Conservation (phyloP, 1,284 basidiomycete genomes). For the Melampsora abietis-canadensis region DNA sequence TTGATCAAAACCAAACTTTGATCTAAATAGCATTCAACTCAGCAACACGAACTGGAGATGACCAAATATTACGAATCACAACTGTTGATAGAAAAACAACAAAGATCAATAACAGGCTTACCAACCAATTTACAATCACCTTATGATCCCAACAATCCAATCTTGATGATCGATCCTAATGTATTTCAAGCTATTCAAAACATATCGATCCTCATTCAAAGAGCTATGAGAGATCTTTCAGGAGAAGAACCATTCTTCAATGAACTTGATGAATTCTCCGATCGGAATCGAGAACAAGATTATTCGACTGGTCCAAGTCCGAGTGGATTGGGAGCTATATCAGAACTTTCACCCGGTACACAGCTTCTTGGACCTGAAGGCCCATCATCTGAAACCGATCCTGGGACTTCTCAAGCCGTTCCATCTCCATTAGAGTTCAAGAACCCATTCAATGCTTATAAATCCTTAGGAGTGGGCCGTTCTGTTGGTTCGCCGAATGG, state of each 20-base stretch:
- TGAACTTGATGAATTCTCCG: conserved; percentile 23
- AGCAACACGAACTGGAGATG: conserved; percentile 82
- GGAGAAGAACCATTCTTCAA: conserved; percentile 57
- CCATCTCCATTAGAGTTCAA: background rate
- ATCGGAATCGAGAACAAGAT: conserved; percentile 3
- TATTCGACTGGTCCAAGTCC: background rate
- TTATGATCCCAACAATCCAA: background rate
- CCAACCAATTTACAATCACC: conserved; percentile 56
- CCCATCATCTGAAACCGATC: conserved; percentile 2
- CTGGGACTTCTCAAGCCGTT: conserved; percentile 23
- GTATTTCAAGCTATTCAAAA: conserved; percentile 32
- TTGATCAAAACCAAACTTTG: background rate
- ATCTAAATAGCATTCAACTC: conserved; percentile 69
- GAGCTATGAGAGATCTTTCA: conserved; percentile 27
- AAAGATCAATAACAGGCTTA: conserved; percentile 60
- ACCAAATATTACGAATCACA: conserved; percentile 87
- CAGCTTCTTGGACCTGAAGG: conserved; percentile 13
- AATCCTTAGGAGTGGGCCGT: conserved; percentile 44
- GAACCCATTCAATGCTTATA: conserved; percentile 19
- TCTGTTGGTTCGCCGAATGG: background rate
- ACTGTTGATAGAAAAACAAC: conserved; percentile 67
- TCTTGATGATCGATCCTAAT: conserved; percentile 47
- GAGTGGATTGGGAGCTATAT: background rate
- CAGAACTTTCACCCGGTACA: background rate
- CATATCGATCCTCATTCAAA: conserved; percentile 38